A percentile compares a stretch with the other conserved stretches of the same genome.
These are phyloP conservation scores for Nicotiana tomentosiformis DNA, from an alignment of 257 asterid species.

Conservation along the genomic window DNA sequence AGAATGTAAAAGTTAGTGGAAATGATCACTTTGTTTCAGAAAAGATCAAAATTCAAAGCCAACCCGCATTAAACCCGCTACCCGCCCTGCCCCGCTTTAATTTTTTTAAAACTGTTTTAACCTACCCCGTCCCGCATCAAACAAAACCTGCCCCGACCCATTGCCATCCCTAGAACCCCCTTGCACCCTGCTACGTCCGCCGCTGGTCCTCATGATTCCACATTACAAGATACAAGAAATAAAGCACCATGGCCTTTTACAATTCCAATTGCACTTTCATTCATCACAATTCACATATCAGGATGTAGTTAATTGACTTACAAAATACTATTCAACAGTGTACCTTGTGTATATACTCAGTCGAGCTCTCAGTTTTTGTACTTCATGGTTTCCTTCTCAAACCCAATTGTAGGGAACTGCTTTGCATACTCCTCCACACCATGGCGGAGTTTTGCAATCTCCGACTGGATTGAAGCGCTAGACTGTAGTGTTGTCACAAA, in stretches of 20 bases:
- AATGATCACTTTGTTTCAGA: no score
- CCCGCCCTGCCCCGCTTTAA: no score
- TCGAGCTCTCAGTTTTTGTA: constrained; percentile 45
- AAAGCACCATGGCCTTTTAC: background rate
- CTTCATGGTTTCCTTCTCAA: constrained; percentile 79
- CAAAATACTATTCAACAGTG: background rate
- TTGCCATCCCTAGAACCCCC: no score
- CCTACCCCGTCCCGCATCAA: no score
- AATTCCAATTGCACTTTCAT: background rate
- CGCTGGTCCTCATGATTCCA: background rate
- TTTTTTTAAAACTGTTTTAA: no score
- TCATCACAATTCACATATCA: background rate
- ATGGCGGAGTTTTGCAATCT: constrained; percentile 48
- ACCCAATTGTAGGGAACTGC: constrained; percentile 80
- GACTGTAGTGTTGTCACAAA: constrained; percentile 71
- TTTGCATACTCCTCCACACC: constrained; percentile 80
- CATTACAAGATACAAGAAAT: background rate
- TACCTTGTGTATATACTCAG: background rate
- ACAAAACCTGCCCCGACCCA: no score
- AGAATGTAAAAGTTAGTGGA: no score
- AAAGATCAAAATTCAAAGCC: no score
- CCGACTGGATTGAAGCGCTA: constrained; percentile 44
- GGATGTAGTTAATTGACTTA: background rate
- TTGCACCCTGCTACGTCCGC: no score
- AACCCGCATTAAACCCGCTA: no score